A percentile compares a stretch with the other conserved stretches of the same genome.
phyloP scores from a whole-genome alignment of 2,329 filamentous ascomycete genomes.

The Aaosphaeria pasadenensis region DNA sequence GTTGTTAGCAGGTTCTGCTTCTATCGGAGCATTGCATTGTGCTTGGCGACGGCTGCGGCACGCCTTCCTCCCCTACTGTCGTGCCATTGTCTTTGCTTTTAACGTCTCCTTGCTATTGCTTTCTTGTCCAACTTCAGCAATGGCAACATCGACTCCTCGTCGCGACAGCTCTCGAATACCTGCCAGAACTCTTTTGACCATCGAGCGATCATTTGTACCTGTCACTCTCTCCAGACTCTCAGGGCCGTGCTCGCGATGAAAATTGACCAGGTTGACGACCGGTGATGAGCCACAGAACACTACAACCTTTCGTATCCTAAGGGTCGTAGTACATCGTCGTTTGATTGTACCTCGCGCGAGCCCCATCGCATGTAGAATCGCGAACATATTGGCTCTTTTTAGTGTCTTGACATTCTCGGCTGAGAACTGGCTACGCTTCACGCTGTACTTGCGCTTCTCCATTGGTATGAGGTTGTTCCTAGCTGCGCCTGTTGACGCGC shows the following conservation, averaged over 20 bases:
- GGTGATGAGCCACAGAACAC: not conserved
- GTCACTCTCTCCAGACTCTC: conserved; percentile 8
- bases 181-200: conserved; percentile 8
- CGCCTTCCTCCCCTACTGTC: conserved; percentile 4
- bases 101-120: not conserved
- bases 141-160: not conserved
- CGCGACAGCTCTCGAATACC: conserved; percentile 5
- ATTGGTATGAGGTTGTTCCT: not conserved
- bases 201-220: conserved; percentile 7
- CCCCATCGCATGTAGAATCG: not conserved
- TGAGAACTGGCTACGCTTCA: not conserved
- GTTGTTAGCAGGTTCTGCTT: too few relatives aligned
- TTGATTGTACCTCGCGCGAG: conserved; percentile 1
- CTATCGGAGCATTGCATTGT: not conserved
- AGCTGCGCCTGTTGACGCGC: not conserved
- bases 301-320: not conserved
- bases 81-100: conserved; percentile 5
- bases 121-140: not conserved
- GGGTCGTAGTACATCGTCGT: not conserved
- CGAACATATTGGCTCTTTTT: not conserved
- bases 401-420: conserved; percentile 1
- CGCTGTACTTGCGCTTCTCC: not conserved
- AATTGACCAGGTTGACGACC: not conserved
- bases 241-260: not conserved
- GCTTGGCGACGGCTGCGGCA: conserved; percentile 7